A percentile compares a stretch with the other conserved stretches of the same genome.
Evolutionary conservation across 306 rosid species (phyloP).

Genomic region (Quercus dentata): DNA sequence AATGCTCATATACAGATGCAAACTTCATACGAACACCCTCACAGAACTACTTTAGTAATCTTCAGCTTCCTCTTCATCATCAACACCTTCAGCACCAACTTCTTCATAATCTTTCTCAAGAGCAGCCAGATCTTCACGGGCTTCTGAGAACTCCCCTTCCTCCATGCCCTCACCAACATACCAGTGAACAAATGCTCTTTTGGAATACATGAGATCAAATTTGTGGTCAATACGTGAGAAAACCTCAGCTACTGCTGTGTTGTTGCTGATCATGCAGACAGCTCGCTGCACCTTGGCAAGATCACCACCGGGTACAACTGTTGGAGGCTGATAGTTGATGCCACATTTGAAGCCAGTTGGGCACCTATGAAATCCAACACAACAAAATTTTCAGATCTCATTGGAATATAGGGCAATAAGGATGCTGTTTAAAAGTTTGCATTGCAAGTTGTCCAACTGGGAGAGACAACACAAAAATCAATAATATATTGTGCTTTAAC

Average conservation of each 20-base stretch:
- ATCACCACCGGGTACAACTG: constrained; percentile 94
- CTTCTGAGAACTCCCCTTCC: constrained; percentile 99
- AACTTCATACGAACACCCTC: constrained; percentile 20
- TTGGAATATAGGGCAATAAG: not conserved
- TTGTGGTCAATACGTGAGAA: constrained; percentile 97
- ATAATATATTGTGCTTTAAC: too few relatives aligned
- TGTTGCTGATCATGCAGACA: constrained; percentile 98
- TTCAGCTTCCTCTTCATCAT: constrained; percentile 80
- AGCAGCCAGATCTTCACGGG: constrained; percentile 98
- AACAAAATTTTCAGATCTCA: not conserved
- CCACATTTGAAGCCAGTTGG: constrained; percentile 99
- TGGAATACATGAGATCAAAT: constrained; percentile 97
- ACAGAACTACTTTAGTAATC: constrained; percentile 46
- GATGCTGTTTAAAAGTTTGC: not conserved
- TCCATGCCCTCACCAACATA: constrained; percentile 99
- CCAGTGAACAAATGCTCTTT: constrained; percentile 99
- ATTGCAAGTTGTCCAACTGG: not conserved
- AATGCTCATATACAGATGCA: constrained; percentile 28
- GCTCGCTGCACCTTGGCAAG: constrained; percentile 98
- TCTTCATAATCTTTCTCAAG: constrained; percentile 99
- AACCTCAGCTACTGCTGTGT: constrained; percentile 99
- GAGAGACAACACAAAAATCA: not conserved
- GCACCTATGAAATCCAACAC: constrained; percentile 57
- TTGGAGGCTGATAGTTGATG: constrained; percentile 97
- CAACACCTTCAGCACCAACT: constrained; percentile 94